Base-by-base conservation (phyloP, 2,329 filamentous ascomycete genomes). In the Penicillium hesseltinei region DNA sequence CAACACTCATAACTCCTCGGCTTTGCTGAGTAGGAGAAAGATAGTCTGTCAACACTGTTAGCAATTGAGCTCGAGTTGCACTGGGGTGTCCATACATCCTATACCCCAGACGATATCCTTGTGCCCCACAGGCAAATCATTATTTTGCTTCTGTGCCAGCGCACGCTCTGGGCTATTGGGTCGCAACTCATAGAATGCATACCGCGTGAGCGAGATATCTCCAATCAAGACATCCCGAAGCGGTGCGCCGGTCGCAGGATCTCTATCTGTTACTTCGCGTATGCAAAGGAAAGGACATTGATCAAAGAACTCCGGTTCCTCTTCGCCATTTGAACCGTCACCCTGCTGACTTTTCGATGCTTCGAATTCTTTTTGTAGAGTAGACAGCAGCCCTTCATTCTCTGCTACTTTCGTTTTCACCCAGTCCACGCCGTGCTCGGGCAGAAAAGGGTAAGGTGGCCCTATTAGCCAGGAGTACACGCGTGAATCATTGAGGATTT, bases 1-100 rank as follows among this genome's bases (percentile, higher is more conserved):
- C 68, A 11, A 54, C 56, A 13, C 63, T 62, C 70, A 71, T 72
- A 29, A 73, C 67, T 7, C 71, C 71, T n/a, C 57, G 59, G 1
- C 67, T 62, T 21, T 73, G 69, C 46, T 70, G 59, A 21, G 62
- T 51, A 1, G 71, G 60, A 4, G 62, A 45, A 7, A 72, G 61
- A 31, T 57, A 66, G 48, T 66, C 68, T 69, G 33, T 40, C 5
- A 15, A 54, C 5, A n/a, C 31, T 15, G 19, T 49, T 6, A 49
- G 36, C n/a, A 19, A 31, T 23, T 19, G 7, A 35, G 10, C 39
- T 29, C 17, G 6, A 42, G 13, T 19, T 25, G 6, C 13, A 9
- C 7, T 23, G 25, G 35, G 13, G 11, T 21, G 10, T 9, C 47
- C 59, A 21, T 62, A 70, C 66, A 59, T 42, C 66, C 68, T 33